Conservation (phyloP, 108 stramenopile species). For the Epithemia pelagica region DNA sequence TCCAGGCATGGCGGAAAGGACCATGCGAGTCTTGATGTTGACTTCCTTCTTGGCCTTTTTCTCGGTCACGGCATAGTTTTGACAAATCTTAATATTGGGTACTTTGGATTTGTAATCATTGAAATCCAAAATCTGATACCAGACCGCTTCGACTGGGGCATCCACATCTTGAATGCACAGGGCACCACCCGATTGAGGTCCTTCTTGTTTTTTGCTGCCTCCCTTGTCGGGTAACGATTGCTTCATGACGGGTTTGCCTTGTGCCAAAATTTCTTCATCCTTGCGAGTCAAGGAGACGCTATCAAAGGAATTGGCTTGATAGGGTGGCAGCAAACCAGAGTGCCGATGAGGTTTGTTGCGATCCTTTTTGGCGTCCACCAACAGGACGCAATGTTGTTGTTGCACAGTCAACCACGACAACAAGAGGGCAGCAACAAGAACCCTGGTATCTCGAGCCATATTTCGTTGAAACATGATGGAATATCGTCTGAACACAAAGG, state of each 20-base stretch:
- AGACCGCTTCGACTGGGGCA: conserved; percentile 55
- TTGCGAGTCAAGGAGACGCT: conserved; percentile 20
- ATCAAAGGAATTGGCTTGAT: conserved; percentile 45
- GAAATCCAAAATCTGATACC: conserved; percentile 63
- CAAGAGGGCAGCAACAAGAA: too few species aligned
- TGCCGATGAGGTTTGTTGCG: conserved; percentile 42
- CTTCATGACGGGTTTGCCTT: conserved; percentile 59
- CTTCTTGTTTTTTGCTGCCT: background rate
- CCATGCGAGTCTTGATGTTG: conserved; percentile 59
- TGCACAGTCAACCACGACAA: too few species aligned
- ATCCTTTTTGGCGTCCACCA: conserved; percentile 20
- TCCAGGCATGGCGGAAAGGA: conserved; percentile 60
- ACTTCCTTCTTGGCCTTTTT: conserved; percentile 21
- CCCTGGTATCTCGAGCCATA: too few species aligned
- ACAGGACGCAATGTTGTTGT: too few species aligned
- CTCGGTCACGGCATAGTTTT: conserved; percentile 45
- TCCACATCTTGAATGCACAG: conserved; percentile 71
- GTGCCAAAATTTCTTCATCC: conserved; percentile 29
- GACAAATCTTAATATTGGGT: conserved; percentile 48
- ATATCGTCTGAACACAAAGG: too few species aligned
- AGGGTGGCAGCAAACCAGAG: conserved; percentile 30
- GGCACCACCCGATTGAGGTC: conserved; percentile 31
- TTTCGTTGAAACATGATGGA: too few species aligned
- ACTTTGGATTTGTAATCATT: conserved; percentile 60
- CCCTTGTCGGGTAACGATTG: conserved; percentile 25